Conservation (phyloP, 2,329 filamentous ascomycete genomes). For the Cladosporium oxysporum region DNA sequence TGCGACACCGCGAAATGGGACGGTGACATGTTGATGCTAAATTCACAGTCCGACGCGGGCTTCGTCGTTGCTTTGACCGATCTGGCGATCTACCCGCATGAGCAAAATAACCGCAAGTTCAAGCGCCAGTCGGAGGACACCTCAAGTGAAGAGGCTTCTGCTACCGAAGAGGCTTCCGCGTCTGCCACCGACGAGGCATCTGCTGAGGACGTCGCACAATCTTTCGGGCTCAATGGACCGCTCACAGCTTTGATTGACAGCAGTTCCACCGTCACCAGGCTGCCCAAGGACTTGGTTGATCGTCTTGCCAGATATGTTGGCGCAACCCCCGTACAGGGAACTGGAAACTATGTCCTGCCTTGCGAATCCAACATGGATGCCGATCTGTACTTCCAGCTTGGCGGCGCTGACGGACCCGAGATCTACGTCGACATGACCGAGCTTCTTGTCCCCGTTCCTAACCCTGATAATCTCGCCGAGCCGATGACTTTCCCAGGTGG, state of each 20-base stretch:
- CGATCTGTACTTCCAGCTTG: not conserved
- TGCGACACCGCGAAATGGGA: not conserved
- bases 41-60: not conserved
- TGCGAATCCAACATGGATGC: not conserved
- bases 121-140: not conserved
- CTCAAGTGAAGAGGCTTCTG: not conserved
- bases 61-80: not conserved
- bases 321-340: not conserved
- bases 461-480: not conserved
- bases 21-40: not conserved
- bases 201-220: not conserved
- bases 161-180: not conserved
- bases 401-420: not conserved
- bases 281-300: not conserved
- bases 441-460: not conserved
- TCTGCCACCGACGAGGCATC: not conserved
- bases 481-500: not conserved
- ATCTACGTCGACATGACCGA: not conserved
- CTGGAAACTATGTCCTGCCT: not conserved
- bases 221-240: not conserved
- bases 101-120: not conserved
- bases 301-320: not conserved
- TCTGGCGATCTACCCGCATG: not conserved
- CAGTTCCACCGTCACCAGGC: not conserved
- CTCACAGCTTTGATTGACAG: not conserved